These are phyloP conservation scores for Cephalotrichum gorgonifer DNA, from an alignment of 2,329 filamentous ascomycete species.

Conservation along the genomic window DNA sequence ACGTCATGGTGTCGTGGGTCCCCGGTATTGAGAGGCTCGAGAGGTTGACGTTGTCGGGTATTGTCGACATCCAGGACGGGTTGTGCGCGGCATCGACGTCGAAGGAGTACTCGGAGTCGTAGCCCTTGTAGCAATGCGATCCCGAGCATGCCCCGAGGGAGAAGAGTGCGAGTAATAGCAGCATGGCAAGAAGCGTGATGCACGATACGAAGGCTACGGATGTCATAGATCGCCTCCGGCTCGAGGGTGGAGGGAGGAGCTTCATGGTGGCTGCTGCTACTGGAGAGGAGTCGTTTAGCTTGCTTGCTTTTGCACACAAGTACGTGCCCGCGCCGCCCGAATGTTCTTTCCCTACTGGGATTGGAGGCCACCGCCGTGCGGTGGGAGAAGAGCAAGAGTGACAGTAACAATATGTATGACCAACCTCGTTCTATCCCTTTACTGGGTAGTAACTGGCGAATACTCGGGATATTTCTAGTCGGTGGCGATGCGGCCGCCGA, in stretches of 20 bases:
- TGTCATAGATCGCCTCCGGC: not conserved
- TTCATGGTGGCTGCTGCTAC: not conserved
- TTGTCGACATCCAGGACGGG: conserved; percentile 29
- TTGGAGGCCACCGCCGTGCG: too few relatives aligned
- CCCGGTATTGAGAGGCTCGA: conserved; percentile 38
- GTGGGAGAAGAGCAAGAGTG: too few relatives aligned
- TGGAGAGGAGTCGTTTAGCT: not conserved
- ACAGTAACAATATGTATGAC: too few relatives aligned
- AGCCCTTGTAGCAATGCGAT: conserved; percentile 19
- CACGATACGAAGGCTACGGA: conserved; percentile 8
- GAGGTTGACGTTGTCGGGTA: conserved; percentile 29
- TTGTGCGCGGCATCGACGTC: conserved; percentile 22
- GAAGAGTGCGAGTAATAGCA: conserved; percentile 14
- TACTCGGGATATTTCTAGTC: too few relatives aligned
- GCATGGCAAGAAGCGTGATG: conserved; percentile 10
- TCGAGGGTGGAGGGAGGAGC: not conserved
- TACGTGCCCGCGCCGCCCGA: too few relatives aligned
- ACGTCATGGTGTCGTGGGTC: conserved; percentile 44
- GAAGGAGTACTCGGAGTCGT: conserved; percentile 28
- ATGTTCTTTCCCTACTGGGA: not conserved
- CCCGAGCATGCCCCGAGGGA: conserved; percentile 13
- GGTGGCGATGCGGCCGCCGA: too few relatives aligned
- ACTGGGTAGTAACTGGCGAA: too few relatives aligned
- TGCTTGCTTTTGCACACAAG: too few relatives aligned
- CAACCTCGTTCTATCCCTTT: too few relatives aligned